Percentiles rank a stretch among this genome's conserved stretches.
Conservation (phyloP, 441 rosid genomes). For the Rhodomyrtus psidioides region DNA sequence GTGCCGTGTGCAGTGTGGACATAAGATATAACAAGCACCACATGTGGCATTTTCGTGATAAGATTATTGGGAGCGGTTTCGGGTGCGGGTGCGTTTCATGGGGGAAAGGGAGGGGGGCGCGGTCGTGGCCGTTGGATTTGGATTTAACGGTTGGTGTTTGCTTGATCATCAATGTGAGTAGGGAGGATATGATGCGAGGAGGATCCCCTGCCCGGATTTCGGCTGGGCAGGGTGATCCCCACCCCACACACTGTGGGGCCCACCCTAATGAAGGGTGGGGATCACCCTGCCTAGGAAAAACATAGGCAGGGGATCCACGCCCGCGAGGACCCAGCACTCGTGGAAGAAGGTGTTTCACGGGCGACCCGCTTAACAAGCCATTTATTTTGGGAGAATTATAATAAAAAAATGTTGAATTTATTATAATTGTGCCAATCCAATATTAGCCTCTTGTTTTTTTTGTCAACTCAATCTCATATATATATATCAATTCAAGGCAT, state of each 20-base stretch:
- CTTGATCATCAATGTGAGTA: not conserved
- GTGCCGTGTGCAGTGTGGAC: not conserved
- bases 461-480: no score
- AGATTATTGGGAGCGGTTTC: not conserved
- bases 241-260: no score
- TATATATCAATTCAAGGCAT: no score
- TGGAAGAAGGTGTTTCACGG: not conserved
- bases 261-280: no score
- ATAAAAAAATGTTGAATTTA: no score
- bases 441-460: no score
- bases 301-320: no score
- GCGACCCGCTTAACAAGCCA: not conserved
- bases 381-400: no score
- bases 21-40: constrained; percentile 3
- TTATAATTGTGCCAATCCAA: no score
- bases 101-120: not conserved
- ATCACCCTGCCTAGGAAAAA: no score
- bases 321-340: not conserved
- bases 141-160: not conserved
- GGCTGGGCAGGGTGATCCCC: no score
- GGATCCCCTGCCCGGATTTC: no score
- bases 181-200: not conserved
- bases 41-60: not conserved
- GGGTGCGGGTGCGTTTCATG: not conserved
- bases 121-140: not conserved